Conservation (phyloP, 306 rosid species). For the Cicer judaicum region DNA sequence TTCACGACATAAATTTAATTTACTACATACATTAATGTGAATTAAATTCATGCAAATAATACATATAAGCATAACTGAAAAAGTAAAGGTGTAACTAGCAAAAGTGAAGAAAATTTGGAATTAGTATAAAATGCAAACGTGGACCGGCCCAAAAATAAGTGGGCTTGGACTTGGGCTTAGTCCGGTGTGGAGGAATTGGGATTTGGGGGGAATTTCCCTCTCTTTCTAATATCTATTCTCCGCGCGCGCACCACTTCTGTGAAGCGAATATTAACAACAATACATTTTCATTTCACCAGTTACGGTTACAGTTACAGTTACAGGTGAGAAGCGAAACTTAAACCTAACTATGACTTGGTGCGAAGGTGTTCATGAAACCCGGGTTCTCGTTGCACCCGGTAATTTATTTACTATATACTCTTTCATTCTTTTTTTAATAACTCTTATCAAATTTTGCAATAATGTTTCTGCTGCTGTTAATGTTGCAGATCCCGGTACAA, state of each 20-base stretch:
- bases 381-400: conserved; percentile 82
- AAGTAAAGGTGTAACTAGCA: no score
- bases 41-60: no score
- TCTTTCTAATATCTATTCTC: no score
- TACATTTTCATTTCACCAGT: no score
- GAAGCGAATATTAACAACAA: no score
- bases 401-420: background rate
- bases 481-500: conserved; percentile 56
- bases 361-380: conserved; percentile 66
- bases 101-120: no score
- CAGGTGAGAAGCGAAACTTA: background rate
- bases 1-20: no score
- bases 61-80: no score
- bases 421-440: background rate
- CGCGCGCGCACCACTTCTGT: no score
- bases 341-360: conserved; percentile 63
- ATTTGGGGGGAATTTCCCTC: no score
- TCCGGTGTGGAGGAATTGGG: background rate
- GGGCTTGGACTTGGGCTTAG: background rate
- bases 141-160: background rate
- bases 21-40: no score
- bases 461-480: background rate
- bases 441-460: background rate
- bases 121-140: no score
- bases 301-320: background rate